Evolutionary conservation across 192 early-diverging fungal species (phyloP), one percentile per base, ranked within the genome.

Genomic region (Pilaira anomala): DNA sequence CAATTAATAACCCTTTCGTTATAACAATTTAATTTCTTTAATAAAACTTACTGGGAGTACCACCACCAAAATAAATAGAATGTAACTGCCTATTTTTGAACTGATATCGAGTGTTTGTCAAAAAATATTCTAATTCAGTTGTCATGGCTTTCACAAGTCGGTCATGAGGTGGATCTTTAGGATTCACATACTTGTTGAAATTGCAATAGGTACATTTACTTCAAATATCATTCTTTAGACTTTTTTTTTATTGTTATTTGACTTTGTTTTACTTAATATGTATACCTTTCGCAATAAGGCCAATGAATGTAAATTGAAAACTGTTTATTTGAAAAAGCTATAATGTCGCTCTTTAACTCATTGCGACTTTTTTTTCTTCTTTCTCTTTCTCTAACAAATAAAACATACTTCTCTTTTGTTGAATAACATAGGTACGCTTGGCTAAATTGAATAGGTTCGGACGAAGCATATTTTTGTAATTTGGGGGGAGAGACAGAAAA

Each of bases 171-270:
- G 76, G 76, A 41, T 65, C 22, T 33, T 44, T 29, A 1, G 79
- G 77, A 25, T 81, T 74, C 7, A 81, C 65, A 46, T 83, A 83
- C 42, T 83, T 83, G 61, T 83, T 83, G 54, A 83, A 83, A 55
- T 81, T 81, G 52, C 82, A 83, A 21, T 83, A 83, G 0, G 78
- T 81, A 46, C 82, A 83, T 67, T 81, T 80, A 48, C 79, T 79
- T 3, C 58, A 36, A 7, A 52, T 51, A 51, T 22, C 8, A 11
- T 13, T 25, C 2, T n/a, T 13, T 25, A 3, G 5, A 28, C 5
- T 9, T 19, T 44, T 7, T 48, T 14, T 24, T 7, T n/a, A 30
- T 28, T 21, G 46, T 24, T 29, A n/a, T 25, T 7, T 28, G 7
- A 18, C 18, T n/a, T n/a, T n/a, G n/a, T n/a, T n/a, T 46, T 22